Evolutionary conservation across 2,329 filamentous ascomycete species (phyloP).

Genomic region (Xylariomycetidae sp.): DNA sequence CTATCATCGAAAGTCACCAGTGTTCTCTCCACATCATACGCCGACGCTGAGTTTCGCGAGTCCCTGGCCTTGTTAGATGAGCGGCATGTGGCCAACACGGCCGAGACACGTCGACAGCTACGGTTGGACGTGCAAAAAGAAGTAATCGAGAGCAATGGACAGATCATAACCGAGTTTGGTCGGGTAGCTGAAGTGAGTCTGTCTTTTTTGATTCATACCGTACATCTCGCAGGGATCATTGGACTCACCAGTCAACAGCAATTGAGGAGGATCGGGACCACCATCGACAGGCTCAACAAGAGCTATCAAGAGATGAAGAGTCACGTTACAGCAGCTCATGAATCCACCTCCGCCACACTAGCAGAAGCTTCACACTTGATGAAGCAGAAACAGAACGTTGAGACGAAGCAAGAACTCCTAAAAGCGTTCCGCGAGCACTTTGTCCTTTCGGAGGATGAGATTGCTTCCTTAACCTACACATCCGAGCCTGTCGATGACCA

Average conservation of each 20-base stretch:
- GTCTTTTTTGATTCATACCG: slow-evolving; percentile 36
- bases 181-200: slow-evolving; percentile 62
- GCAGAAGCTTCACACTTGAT: slow-evolving; percentile 72
- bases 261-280: slow-evolving; percentile 75
- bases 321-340: slow-evolving; percentile 69
- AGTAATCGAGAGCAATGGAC: slow-evolving; percentile 86
- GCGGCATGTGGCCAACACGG: slow-evolving; percentile 63
- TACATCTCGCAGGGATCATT: neutral
- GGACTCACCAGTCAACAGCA: slow-evolving; percentile 42
- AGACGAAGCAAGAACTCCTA: slow-evolving; percentile 74
- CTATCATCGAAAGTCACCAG: slow-evolving; percentile 76
- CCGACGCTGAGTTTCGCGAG: slow-evolving; percentile 86
- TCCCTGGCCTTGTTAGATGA: slow-evolving; percentile 72
- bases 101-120: slow-evolving; percentile 71
- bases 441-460: slow-evolving; percentile 73
- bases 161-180: slow-evolving; percentile 83
- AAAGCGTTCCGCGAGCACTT: slow-evolving; percentile 77
- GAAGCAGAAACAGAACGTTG: slow-evolving; percentile 64
- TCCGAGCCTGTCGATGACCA: slow-evolving; percentile 77
- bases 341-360: slow-evolving; percentile 67
- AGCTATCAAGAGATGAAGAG: slow-evolving; percentile 75
- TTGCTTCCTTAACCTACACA: slow-evolving; percentile 67
- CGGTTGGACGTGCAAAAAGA: slow-evolving; percentile 83
- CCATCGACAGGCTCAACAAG: slow-evolving; percentile 71
- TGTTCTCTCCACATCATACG: slow-evolving; percentile 86